Evolutionary conservation across 2,329 filamentous ascomycete genomes (phyloP).

Genomic region (Boeremia lycopersici): DNA sequence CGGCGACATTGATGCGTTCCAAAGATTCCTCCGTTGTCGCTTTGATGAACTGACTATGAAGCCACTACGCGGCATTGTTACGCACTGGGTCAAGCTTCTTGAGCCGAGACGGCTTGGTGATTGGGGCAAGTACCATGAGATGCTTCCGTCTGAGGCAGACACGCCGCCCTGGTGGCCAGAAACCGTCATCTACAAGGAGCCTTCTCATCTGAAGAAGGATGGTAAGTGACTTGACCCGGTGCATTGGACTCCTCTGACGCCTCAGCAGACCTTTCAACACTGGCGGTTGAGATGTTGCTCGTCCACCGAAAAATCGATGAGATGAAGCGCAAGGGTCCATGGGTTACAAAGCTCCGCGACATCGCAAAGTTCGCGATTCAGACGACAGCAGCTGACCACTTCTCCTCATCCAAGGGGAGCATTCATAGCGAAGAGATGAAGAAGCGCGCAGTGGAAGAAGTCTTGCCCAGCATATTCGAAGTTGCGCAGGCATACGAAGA

Average conservation of each 20-base stretch:
- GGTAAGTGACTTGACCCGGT: constrained; percentile 20
- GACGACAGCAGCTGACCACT: constrained; percentile 28
- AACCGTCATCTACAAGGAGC: constrained; percentile 38
- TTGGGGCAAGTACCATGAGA: constrained; percentile 36
- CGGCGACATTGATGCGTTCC: constrained; percentile 29
- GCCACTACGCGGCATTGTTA: constrained; percentile 39
- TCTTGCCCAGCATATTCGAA: constrained; percentile 39
- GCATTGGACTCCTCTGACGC: constrained; percentile 8
- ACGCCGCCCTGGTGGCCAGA: constrained; percentile 41
- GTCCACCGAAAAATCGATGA: constrained; percentile 35
- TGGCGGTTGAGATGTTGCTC: constrained; percentile 39
- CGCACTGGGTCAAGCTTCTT: constrained; percentile 39
- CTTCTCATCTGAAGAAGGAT: constrained; percentile 38
- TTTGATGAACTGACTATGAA: constrained; percentile 43
- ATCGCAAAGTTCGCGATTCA: constrained; percentile 29
- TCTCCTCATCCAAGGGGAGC: constrained; percentile 34
- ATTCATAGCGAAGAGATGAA: constrained; percentile 36
- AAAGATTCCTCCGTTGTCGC: constrained; percentile 29
- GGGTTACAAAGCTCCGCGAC: constrained; percentile 32
- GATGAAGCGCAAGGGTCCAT: constrained; percentile 30
- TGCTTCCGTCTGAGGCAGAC: constrained; percentile 18
- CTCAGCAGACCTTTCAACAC: constrained; percentile 28
- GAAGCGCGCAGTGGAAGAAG: constrained; percentile 28
- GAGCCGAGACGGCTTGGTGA: constrained; percentile 32
- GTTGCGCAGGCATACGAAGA: constrained; percentile 38